phyloP scores from a whole-genome alignment of 192 early-diverging fungal genomes.

The Podila epigama region DNA sequence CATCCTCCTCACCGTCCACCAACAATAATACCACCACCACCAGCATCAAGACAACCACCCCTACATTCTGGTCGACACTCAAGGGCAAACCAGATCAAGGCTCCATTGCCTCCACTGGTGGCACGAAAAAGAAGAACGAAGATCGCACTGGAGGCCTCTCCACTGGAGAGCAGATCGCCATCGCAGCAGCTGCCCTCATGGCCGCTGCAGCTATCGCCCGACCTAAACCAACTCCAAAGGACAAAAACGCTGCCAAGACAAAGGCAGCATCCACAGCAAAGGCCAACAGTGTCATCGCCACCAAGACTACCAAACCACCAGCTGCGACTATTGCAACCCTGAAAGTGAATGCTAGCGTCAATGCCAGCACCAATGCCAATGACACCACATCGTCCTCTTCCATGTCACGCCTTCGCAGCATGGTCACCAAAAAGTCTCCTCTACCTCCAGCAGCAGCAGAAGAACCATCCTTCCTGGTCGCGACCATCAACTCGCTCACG shows the following conservation, averaged over 20 bases:
- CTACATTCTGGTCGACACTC: neutral
- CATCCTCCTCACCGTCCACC: neutral
- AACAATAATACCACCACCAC: neutral
- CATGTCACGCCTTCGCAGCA: neutral
- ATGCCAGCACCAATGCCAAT: conserved; percentile 3
- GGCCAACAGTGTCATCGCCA: neutral
- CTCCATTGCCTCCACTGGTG: neutral
- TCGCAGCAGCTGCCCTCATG: neutral
- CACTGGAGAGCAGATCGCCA: neutral
- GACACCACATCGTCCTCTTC: neutral
- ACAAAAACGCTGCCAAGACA: neutral
- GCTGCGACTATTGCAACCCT: too few relatives aligned
- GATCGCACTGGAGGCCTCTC: neutral
- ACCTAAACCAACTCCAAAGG: neutral
- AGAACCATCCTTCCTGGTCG: conserved; percentile 4
- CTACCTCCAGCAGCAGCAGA: neutral
- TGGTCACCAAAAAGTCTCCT: neutral
- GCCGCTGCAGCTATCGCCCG: neutral
- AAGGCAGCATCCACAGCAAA: neutral
- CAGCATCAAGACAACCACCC: neutral
- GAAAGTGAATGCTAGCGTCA: conserved; percentile 2
- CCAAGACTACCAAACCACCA: neutral
- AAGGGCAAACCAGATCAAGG: neutral
- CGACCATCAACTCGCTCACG: conserved; percentile 24
- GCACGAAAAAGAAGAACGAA: neutral